A percentile compares a stretch with the other conserved stretches of the same genome.
Evolutionary conservation across 179 eudicot genomes (phyloP).

Genomic region (Beta macrorhiza): DNA sequence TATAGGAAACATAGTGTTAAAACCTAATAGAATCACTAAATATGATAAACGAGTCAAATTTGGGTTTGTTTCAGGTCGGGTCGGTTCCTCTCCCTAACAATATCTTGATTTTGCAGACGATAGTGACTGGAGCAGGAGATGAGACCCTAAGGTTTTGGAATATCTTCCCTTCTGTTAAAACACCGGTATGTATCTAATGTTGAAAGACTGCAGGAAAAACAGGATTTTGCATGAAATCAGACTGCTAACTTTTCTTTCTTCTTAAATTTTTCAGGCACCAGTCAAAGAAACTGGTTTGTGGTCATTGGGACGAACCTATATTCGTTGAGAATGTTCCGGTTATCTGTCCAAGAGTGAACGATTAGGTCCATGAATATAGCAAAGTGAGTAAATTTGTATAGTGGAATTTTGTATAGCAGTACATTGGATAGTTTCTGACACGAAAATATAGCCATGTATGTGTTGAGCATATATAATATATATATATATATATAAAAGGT

Average conservation of each 20-base stretch:
- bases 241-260: constrained; percentile 7
- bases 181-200: constrained; percentile 46
- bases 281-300: constrained; percentile 9
- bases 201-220: not conserved
- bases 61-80: no score
- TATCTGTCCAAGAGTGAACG: not conserved
- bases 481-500: no score
- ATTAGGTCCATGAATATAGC: not conserved
- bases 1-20: no score
- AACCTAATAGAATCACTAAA: no score
- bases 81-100: no score
- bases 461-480: no score
- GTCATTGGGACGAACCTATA: constrained; percentile 23
- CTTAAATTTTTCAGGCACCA: not conserved
- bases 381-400: constrained; percentile 23
- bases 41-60: no score
- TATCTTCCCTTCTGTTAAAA: constrained; percentile 82
- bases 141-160: constrained; percentile 96
- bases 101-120: constrained; percentile 53
- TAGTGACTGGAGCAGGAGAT: constrained; percentile 98
- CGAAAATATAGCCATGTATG: not conserved
- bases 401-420: constrained; percentile 5
- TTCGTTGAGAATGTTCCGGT: constrained; percentile 8
- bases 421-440: not conserved
- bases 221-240: not conserved